These are phyloP conservation scores for Globisporangium echinulatum DNA, from an alignment of 352 stramenopile species.

Conservation along the genomic window DNA sequence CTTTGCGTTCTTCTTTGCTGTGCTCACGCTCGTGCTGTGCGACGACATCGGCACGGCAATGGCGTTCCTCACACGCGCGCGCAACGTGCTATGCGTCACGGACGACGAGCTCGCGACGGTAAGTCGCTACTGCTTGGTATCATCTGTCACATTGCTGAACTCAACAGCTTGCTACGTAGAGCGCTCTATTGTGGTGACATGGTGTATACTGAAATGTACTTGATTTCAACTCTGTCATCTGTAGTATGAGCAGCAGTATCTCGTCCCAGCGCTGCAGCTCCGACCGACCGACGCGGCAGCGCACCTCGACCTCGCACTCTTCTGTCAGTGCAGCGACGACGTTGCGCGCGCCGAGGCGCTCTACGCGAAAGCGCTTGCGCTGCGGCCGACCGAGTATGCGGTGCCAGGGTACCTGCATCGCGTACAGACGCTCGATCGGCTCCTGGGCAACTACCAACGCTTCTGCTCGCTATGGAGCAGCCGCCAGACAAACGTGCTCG, in stretches of 20 bases:
- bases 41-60: slow-evolving; percentile 35
- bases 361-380: slow-evolving; percentile 40
- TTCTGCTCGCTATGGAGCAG: slow-evolving; percentile 68
- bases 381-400: slow-evolving; percentile 33
- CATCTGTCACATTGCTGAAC: too few species aligned
- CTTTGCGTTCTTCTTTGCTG: slow-evolving; percentile 35
- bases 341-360: slow-evolving; percentile 38
- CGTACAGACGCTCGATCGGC: slow-evolving; percentile 42
- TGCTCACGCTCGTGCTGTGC: slow-evolving; percentile 33
- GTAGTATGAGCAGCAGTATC: slow-evolving; percentile 42
- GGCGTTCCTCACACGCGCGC: slow-evolving; percentile 23
- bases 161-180: too few species aligned
- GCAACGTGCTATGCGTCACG: slow-evolving; percentile 13
- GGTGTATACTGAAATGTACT: too few species aligned
- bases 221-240: too few species aligned
- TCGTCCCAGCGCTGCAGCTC: slow-evolving; percentile 47
- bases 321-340: slow-evolving; percentile 42
- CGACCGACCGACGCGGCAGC: slow-evolving; percentile 37
- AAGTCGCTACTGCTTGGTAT: slow-evolving; percentile 1
- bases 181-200: too few species aligned
- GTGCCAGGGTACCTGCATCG: slow-evolving; percentile 58
- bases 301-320: slow-evolving; percentile 47
- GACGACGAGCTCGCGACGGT: slow-evolving; percentile 32
- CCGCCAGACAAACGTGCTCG: slow-evolving; percentile 38
- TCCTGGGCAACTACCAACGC: slow-evolving; percentile 66